These are phyloP conservation scores for Crotalaria pallida DNA, from an alignment of 306 rosid species.

Conservation along the genomic window DNA sequence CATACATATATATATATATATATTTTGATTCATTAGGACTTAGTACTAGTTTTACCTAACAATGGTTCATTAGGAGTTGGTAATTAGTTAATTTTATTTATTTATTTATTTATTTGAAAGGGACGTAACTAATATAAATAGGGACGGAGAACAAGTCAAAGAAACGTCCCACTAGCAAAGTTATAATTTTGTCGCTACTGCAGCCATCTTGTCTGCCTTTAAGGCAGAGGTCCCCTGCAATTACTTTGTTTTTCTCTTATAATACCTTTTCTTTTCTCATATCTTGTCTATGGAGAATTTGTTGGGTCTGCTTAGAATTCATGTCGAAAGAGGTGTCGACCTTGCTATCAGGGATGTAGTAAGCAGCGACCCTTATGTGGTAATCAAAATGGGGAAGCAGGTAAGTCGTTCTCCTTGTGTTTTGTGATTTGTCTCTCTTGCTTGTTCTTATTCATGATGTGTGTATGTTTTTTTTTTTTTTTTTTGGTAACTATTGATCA, in stretches of 20 bases:
- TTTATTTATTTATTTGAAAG: no score
- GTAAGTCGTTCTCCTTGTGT: conserved; percentile 17
- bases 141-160: no score
- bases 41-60: no score
- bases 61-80: no score
- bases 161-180: no score
- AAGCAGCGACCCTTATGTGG: conserved; percentile 82
- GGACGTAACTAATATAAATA: no score
- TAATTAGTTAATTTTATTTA: no score
- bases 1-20: no score
- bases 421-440: background rate
- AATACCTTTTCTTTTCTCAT: background rate
- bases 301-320: conserved; percentile 76
- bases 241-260: background rate
- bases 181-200: no score
- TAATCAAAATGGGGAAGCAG: conserved; percentile 78
- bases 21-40: no score
- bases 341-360: conserved; percentile 69
- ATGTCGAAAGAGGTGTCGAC: conserved; percentile 57
- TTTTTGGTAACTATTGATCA: background rate
- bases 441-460: background rate
- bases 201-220: background rate
- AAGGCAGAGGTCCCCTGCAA: background rate
- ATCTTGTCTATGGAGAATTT: conserved; percentile 50
- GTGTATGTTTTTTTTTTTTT: no score